phyloP scores from a whole-genome alignment of 805 yeast species.

The Ascoidea tarda region DNA sequence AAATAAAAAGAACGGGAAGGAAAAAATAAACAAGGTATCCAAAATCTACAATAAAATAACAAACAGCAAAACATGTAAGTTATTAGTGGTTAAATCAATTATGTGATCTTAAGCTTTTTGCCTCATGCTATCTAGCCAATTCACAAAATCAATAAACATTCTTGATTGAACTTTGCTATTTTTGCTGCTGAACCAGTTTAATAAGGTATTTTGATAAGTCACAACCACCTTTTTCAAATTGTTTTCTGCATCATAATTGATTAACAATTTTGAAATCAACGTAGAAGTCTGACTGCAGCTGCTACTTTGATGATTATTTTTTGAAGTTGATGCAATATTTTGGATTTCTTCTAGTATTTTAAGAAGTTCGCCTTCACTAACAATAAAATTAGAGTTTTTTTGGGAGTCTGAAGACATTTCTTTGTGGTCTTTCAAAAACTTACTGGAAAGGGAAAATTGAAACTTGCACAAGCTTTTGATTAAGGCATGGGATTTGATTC shows the following conservation, averaged over 20 bases:
- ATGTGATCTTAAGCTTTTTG: neutral
- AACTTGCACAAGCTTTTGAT: conserved; percentile 48
- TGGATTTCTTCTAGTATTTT: conserved; percentile 28
- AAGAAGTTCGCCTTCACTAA: conserved; percentile 12
- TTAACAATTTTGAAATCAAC: conserved; percentile 42
- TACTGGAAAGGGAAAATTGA: conserved; percentile 14
- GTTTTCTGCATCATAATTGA: conserved; percentile 22
- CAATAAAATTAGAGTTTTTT: neutral
- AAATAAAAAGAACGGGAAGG: no score
- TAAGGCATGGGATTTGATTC: conserved; percentile 62
- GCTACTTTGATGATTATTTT: conserved; percentile 21
- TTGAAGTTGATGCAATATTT: conserved; percentile 19
- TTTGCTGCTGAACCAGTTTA: conserved; percentile 41
- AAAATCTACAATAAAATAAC: no score
- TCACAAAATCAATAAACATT: neutral
- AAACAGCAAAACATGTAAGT: no score
- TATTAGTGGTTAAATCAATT: no score
- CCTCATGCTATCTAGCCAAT: neutral
- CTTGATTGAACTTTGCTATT: conserved; percentile 23
- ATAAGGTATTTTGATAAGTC: conserved; percentile 40
- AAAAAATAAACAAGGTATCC: no score
- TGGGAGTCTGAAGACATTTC: conserved; percentile 11
- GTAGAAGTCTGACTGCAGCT: conserved; percentile 53
- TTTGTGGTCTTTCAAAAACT: conserved; percentile 7
- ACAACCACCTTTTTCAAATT: conserved; percentile 32